Conservation (phyloP, 108 stramenopile species). For the Nitzschia putrida region DNA sequence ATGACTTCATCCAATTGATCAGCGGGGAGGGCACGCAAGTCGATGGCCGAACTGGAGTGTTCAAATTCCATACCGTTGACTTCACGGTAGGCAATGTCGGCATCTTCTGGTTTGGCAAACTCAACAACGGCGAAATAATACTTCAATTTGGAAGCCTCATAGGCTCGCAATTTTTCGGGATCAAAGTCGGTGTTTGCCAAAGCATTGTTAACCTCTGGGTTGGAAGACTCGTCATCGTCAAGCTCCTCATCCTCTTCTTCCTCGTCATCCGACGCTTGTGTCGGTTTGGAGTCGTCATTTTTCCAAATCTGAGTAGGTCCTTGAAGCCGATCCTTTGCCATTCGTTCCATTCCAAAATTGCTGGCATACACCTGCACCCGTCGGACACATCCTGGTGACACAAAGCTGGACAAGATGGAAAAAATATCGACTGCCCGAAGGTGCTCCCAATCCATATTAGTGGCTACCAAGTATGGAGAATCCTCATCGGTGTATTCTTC, state of each 20-base stretch:
- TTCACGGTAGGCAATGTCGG: constrained; percentile 84
- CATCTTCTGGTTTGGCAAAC: constrained; percentile 68
- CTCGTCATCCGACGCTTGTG: constrained; percentile 16
- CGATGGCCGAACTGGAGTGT: constrained; percentile 86
- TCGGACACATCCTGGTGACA: constrained; percentile 71
- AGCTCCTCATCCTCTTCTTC: constrained; percentile 29
- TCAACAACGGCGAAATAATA: constrained; percentile 96
- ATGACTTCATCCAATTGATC: constrained; percentile 62
- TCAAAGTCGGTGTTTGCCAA: constrained; percentile 74
- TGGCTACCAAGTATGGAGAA: constrained; percentile 76
- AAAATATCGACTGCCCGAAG: constrained; percentile 89
- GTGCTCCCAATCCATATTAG: constrained; percentile 91
- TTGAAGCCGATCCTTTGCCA: constrained; percentile 78
- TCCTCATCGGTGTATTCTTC: constrained; percentile 57
- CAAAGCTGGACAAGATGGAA: constrained; percentile 86
- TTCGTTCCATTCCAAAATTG: constrained; percentile 86
- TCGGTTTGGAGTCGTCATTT: constrained; percentile 32
- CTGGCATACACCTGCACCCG: constrained; percentile 82
- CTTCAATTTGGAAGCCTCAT: constrained; percentile 91
- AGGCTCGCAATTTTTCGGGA: constrained; percentile 89
- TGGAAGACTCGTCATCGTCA: constrained; percentile 20
- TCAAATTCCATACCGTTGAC: constrained; percentile 97
- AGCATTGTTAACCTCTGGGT: constrained; percentile 15
- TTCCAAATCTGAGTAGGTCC: constrained; percentile 87
- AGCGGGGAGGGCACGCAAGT: constrained; percentile 86